Percentiles rank a stretch among this genome's conserved stretches.
Evolutionary conservation across 1,284 basidiomycete species (phyloP).

Genomic region (Sphaerobolus stellatus): DNA sequence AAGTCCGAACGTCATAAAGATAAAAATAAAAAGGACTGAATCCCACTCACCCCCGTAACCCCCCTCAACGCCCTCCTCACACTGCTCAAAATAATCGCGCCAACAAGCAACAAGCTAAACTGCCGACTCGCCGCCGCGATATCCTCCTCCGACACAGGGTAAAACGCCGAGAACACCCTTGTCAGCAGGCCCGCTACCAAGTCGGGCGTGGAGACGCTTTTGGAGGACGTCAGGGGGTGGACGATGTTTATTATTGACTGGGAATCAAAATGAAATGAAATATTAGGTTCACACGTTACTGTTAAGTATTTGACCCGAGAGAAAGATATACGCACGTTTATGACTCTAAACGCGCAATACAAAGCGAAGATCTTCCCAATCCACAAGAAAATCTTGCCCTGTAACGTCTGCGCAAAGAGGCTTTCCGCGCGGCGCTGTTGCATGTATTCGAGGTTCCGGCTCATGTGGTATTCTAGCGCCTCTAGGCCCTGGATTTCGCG

Average conservation of each 20-base stretch:
- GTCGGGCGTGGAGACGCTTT: constrained; percentile 41
- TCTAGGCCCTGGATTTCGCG: constrained; percentile 64
- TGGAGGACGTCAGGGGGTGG: constrained; percentile 35
- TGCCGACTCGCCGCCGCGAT: constrained; percentile 58
- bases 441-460: constrained; percentile 51
- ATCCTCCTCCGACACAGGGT: constrained; percentile 40
- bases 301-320: not conserved
- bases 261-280: constrained; percentile 5
- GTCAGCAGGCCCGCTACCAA: constrained; percentile 58
- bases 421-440: constrained; percentile 48
- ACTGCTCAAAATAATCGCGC: constrained; percentile 69
- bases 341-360: constrained; percentile 65
- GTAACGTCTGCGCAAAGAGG: constrained; percentile 53
- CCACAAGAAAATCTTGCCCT: constrained; percentile 50
- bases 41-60: constrained; percentile 54
- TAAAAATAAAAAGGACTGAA: constrained; percentile 9
- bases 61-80: constrained; percentile 64
- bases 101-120: constrained; percentile 66
- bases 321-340: constrained; percentile 50
- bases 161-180: constrained; percentile 47
- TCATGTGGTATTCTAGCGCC: constrained; percentile 70
- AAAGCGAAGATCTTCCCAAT: constrained; percentile 57
- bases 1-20: not conserved
- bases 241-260: constrained; percentile 63
- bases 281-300: constrained; percentile 1